A percentile compares a stretch with the other conserved stretches of the same genome.
These are phyloP conservation scores for Entomortierella beljakovae DNA, from an alignment of 192 early-diverging fungal genomes.

Conservation along the genomic window DNA sequence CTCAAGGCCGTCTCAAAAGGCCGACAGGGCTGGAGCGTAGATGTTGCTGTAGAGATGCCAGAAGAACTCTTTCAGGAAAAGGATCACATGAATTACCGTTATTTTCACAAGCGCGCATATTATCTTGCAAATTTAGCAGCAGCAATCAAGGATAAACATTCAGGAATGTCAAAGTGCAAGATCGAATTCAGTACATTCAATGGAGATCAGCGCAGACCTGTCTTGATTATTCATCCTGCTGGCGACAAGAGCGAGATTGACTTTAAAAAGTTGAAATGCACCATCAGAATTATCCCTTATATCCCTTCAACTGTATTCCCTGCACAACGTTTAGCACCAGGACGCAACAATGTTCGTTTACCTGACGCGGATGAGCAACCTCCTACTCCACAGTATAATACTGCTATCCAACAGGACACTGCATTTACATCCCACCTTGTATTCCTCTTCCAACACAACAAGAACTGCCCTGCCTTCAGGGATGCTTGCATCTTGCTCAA, in stretches of 20 bases:
- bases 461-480: constrained; percentile 79
- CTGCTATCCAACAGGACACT: constrained; percentile 82
- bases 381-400: constrained; percentile 93
- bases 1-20: constrained; percentile 77
- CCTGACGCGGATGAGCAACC: constrained; percentile 56
- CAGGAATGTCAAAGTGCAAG: constrained; percentile 62
- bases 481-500: constrained; percentile 85
- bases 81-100: constrained; percentile 93
- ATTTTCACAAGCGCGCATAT: constrained; percentile 96
- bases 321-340: constrained; percentile 77
- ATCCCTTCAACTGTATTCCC: constrained; percentile 75
- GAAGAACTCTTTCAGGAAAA: constrained; percentile 88
- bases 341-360: constrained; percentile 84
- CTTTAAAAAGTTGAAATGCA: constrained; percentile 73
- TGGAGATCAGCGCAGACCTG: constrained; percentile 73
- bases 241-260: constrained; percentile 69
- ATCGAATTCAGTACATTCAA: constrained; percentile 64
- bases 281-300: constrained; percentile 85
- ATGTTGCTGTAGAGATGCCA: constrained; percentile 95
- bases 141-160: constrained; percentile 60
- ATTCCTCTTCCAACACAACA: constrained; percentile 79
- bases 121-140: constrained; percentile 84
- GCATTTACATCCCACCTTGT: constrained; percentile 79
- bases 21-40: constrained; percentile 79
- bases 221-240: constrained; percentile 68